Evolutionary conservation across 2,329 filamentous ascomycete species (phyloP), one percentile per base, ranked within the genome.

Genomic region (Curvularia spicifera): DNA sequence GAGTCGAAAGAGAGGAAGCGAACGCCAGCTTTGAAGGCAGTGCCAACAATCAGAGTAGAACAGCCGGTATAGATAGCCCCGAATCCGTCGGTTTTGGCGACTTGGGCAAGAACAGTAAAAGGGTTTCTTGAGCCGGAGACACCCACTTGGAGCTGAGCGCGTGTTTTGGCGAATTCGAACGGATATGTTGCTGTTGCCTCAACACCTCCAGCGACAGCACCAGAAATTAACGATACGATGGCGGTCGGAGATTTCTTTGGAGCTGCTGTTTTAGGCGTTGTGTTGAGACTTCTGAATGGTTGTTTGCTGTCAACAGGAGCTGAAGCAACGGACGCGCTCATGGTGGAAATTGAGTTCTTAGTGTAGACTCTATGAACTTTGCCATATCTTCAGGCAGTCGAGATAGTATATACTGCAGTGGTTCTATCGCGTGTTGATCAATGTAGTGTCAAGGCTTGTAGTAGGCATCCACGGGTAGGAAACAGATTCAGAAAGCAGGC

Each of bases 181-280:
- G 73, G 73, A 52, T 75, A 75, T 4, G 84, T 86, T 20, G 79
- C 72, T 3, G 79, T 76, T 4, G 83, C 82, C 68, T 86, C 84
- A 7, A 84, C 74, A n/a, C 77, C 82, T 12, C 84, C 84, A 5
- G 83, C 84, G 10, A 83, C 64, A 18, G 79, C 82, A 24, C 84
- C 84, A 1, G 84, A 76, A 15, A 82, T 63, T 0, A 85, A 71
- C 0, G 82, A 85, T 8, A 68, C 53, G 1, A 57, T 29, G 4
- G 60, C 52, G 9, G 61, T 60, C 5, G 49, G 54, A 2, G 29
- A 55, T 13, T 57, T 53, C 9, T 56, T 60, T 24, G 40, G 22
- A 20, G 52, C 2, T 9, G 40, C 13, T 12, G 40, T 15, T n/a
- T 37, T 24, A 12, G 29, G n/a, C 20, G 40, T 18, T n/a, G 18